A percentile compares a stretch with the other conserved stretches of the same genome.
Evolutionary conservation across 176 grass and related monocot genomes (phyloP).

Genomic region (Carex scoparia): DNA sequence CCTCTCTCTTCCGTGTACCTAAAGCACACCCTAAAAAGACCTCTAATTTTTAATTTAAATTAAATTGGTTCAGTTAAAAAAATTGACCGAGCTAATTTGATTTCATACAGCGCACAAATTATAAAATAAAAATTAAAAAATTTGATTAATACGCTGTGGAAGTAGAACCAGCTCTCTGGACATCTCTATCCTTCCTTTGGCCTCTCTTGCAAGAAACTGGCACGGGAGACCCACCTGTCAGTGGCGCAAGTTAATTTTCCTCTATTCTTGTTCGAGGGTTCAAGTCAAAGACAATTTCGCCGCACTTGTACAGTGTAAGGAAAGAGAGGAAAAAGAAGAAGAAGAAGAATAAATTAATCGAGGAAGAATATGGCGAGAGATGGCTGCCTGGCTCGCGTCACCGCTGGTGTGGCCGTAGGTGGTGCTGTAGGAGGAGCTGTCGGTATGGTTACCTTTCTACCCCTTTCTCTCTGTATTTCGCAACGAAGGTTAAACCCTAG

Average conservation of each 20-base stretch:
- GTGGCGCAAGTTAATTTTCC: background rate
- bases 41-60: no score
- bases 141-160: no score
- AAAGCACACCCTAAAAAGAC: no score
- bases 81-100: no score
- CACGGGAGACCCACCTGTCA: background rate
- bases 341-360: background rate
- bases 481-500: slow-evolving; percentile 40
- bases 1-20: no score
- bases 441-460: slow-evolving; percentile 34
- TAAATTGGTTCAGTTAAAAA: no score
- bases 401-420: slow-evolving; percentile 64
- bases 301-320: background rate
- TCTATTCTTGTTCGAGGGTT: slow-evolving; percentile 2
- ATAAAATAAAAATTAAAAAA: no score
- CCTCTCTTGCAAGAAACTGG: background rate
- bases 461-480: background rate
- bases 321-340: background rate
- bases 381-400: slow-evolving; percentile 64
- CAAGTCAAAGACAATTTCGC: background rate
- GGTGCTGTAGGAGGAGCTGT: slow-evolving; percentile 77
- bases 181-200: background rate
- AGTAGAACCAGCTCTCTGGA: no score
- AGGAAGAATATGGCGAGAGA: slow-evolving; percentile 47
- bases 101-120: no score